These are phyloP conservation scores for Pulveroboletus sp. DNA, from an alignment of 768 basidiomycete genomes.

Conservation along the genomic window DNA sequence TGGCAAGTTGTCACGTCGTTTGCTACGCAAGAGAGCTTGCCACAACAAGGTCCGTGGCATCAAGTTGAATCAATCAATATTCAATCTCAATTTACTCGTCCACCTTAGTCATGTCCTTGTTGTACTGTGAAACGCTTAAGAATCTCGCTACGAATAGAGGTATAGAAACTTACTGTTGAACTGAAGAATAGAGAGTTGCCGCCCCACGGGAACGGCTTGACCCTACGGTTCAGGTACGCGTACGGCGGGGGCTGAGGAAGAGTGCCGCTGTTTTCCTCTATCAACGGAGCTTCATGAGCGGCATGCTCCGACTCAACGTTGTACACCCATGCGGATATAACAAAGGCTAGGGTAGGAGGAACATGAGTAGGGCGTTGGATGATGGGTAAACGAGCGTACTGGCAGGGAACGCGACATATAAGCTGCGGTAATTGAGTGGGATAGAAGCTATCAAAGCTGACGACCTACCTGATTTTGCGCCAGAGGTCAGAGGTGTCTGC, in stretches of 20 bases:
- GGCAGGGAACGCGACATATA: slow-evolving; percentile 69
- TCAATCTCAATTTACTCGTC: slow-evolving; percentile 13
- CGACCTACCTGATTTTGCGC: slow-evolving; percentile 79
- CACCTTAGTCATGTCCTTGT: slow-evolving; percentile 55
- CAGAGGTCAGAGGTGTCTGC: slow-evolving; percentile 75
- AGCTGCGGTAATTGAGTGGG: slow-evolving; percentile 37
- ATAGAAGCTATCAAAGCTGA: neutral
- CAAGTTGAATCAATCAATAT: neutral
- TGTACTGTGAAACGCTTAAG: slow-evolving; percentile 38
- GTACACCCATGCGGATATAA: slow-evolving; percentile 41
- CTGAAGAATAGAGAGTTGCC: slow-evolving; percentile 81
- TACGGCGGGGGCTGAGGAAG: slow-evolving; percentile 69
- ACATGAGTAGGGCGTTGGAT: slow-evolving; percentile 9
- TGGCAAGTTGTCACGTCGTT: neutral
- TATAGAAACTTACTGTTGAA: slow-evolving; percentile 46
- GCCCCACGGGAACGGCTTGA: slow-evolving; percentile 85
- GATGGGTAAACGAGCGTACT: slow-evolving; percentile 42
- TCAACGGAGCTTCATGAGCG: slow-evolving; percentile 66
- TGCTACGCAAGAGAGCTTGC: neutral
- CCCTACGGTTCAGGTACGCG: slow-evolving; percentile 70
- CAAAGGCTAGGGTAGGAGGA: slow-evolving; percentile 13
- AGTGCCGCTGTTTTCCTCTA: slow-evolving; percentile 65
- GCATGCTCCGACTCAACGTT: slow-evolving; percentile 59
- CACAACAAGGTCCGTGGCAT: neutral
- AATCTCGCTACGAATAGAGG: neutral